Evolutionary conservation across 2,329 filamentous ascomycete genomes (phyloP).

Genomic region (Penicillium sp.): DNA sequence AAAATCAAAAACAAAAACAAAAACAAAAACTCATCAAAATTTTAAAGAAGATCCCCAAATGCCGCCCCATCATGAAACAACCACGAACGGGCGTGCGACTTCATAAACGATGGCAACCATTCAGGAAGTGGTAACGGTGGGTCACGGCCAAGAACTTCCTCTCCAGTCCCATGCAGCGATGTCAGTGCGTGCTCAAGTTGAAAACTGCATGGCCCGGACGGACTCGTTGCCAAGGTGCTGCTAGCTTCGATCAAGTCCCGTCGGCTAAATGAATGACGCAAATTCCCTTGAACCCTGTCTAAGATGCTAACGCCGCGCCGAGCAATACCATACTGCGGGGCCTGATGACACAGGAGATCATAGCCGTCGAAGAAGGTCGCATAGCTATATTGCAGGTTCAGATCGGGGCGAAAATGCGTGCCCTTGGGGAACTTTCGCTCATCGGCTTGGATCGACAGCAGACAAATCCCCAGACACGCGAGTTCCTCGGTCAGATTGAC

Average conservation of each 20-base stretch:
- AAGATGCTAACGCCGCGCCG: conserved; percentile 8
- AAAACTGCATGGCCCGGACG: conserved; percentile 2
- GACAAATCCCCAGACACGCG: conserved; percentile 10
- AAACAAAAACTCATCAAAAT: not conserved
- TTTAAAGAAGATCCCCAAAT: conserved; percentile 8
- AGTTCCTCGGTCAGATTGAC: conserved; percentile 9
- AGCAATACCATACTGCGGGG: conserved; percentile 8
- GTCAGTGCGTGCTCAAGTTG: conserved; percentile 13
- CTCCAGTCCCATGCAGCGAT: conserved; percentile 7
- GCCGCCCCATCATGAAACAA: conserved; percentile 9
- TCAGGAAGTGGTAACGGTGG: conserved; percentile 7
- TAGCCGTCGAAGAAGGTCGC: conserved; percentile 10
- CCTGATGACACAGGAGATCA: conserved; percentile 8
- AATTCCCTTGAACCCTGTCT: conserved; percentile 7
- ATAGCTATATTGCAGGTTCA: conserved; percentile 7
- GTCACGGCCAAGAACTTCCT: not conserved
- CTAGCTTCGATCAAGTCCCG: conserved; percentile 1
- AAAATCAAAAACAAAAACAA: not conserved
- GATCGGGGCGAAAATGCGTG: conserved; percentile 7
- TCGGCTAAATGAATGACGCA: conserved; percentile 1
- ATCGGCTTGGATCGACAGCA: conserved; percentile 14
- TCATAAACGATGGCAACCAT: conserved; percentile 13
- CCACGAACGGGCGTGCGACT: conserved; percentile 10
- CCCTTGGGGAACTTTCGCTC: conserved; percentile 5
- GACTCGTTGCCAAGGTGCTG: not conserved